phyloP scores from a whole-genome alignment of 208 protist genomes.

The Crithidia thermophila region DNA sequence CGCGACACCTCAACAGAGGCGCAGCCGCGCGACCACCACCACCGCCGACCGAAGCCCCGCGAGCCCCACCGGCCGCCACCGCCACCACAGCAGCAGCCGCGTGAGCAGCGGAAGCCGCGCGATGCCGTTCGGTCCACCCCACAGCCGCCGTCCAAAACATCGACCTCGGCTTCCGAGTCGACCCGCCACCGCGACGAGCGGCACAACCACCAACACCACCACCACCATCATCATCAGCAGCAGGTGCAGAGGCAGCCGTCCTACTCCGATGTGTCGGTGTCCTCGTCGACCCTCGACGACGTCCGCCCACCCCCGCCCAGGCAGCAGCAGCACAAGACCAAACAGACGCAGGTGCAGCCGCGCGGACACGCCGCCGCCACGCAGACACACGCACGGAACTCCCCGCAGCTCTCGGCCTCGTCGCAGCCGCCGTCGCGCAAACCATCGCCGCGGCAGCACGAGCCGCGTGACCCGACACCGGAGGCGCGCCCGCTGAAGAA shows the following conservation, averaged over 20 bases:
- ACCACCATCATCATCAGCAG: background rate
- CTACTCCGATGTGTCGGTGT: too few species aligned
- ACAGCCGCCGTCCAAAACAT: too few species aligned
- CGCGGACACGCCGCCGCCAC: background rate
- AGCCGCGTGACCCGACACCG: background rate
- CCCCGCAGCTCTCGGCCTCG: background rate
- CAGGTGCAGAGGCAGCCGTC: too few species aligned
- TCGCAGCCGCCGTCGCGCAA: background rate
- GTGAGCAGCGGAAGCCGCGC: too few species aligned
- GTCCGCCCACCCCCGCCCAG: slow-evolving; percentile 2
- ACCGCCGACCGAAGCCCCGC: too few species aligned
- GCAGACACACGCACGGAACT: background rate
- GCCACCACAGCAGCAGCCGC: background rate
- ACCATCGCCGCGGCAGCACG: background rate
- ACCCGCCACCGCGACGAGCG: background rate
- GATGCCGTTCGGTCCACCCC: too few species aligned
- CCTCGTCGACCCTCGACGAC: too few species aligned
- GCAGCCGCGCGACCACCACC: too few species aligned
- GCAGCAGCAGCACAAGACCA: background rate
- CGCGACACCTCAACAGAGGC: slow-evolving; percentile 4
- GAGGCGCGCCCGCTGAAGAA: too few species aligned
- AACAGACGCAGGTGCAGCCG: slow-evolving; percentile 6
- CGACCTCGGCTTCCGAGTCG: background rate
- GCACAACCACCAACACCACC: background rate
- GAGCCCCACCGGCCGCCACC: background rate